Conservation (phyloP, 805 yeast species). For the Candida chauliodis region DNA sequence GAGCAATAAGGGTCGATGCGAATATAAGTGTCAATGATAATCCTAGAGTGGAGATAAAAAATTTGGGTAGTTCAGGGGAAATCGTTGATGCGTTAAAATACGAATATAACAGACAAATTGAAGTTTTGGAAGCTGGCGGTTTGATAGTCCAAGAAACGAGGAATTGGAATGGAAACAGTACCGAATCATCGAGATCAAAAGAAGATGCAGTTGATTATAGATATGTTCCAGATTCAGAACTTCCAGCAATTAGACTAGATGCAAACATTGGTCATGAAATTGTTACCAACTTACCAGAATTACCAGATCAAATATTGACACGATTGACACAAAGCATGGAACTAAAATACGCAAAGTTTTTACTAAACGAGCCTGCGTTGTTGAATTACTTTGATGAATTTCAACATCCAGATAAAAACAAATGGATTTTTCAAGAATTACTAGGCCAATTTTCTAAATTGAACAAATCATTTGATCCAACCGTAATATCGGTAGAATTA, state of each 20-base stretch:
- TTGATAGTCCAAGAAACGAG: constrained; percentile 62
- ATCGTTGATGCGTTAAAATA: constrained; percentile 69
- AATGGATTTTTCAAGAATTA: constrained; percentile 82
- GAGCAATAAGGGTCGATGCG: constrained; percentile 93
- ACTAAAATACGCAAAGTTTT: constrained; percentile 71
- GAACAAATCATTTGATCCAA: constrained; percentile 29
- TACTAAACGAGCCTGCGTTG: constrained; percentile 49
- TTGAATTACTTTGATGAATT: constrained; percentile 46
- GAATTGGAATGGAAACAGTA: constrained; percentile 83
- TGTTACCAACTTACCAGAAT: constrained; percentile 42
- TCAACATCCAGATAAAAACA: constrained; percentile 43
- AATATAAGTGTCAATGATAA: constrained; percentile 77
- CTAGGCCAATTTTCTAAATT: constrained; percentile 64
- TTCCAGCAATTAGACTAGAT: constrained; percentile 56
- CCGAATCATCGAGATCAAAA: constrained; percentile 67
- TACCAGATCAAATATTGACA: constrained; percentile 59
- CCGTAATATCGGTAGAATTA: constrained; percentile 30
- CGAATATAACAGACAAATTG: constrained; percentile 71
- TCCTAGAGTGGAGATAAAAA: constrained; percentile 82
- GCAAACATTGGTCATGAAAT: constrained; percentile 41
- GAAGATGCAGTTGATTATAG: constrained; percentile 85
- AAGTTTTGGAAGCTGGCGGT: constrained; percentile 34
- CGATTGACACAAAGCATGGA: constrained; percentile 45
- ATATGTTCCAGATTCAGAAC: constrained; percentile 92
- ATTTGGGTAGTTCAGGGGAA: constrained; percentile 79